Base-by-base conservation (phyloP, 2,329 filamentous ascomycete species). In the Didymella exigua region DNA sequence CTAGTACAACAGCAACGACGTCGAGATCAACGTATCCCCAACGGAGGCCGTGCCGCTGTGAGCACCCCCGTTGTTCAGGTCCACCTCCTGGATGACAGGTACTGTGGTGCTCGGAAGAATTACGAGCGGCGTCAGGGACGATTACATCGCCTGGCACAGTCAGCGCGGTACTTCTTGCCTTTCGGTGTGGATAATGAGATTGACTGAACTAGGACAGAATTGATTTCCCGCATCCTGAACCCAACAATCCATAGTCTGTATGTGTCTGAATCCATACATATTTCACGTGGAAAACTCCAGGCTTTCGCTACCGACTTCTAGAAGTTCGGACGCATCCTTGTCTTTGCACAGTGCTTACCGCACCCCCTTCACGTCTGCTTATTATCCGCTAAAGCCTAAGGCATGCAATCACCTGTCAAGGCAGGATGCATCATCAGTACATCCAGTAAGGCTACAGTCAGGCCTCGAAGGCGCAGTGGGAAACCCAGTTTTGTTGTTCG, bases 271-370 rank as follows among this genome's bases (percentile, higher is more conserved):
- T 49, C 31, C 29, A 43, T 24, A 34, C 45, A 40, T 49, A 45
- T 44, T 54, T 49, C 45, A 49, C 51, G 45, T 49, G 41, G 29
- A 49, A 9, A 23, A 44, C 11, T 53, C 16, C 24, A 21, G 8
- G 21, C 16, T 26, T 37, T 54, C 51, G 51, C 40, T 54, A 54
- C 51, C 51, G 45, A 45, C 40, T 44, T 44, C 51, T 45, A 48
- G 31, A 49, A 21, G 13, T 21, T 45, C 33, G 51, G 51, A 38
- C 26, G 38, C 13, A 54, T 38, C 44, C 50, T 19, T 54, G 38
- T 24, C 33, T 31, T 29, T 16, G 40, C 33, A 34, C 38, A 29
- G 31, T 31, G 50, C 44, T 29, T 48, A 49, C 26, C 14, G 14
- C 24, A 27, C 27, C 5, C 49, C 19, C 23, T 14, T 19, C 23